Evolutionary conservation across 2,329 filamentous ascomycete species (phyloP).

Genomic region (Alternaria brassicicola): DNA sequence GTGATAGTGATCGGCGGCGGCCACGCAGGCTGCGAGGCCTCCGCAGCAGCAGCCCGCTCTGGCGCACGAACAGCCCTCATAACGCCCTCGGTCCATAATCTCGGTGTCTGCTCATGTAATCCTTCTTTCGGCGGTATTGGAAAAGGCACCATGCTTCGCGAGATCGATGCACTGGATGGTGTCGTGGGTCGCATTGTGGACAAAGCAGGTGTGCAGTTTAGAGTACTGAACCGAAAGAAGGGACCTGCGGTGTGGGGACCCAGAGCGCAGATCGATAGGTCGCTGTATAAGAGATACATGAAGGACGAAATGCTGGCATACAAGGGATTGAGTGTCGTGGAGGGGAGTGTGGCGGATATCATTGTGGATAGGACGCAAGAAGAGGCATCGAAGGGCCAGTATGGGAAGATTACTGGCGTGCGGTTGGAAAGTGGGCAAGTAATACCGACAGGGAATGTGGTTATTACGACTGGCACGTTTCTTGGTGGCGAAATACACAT

Average conservation of each 20-base stretch:
- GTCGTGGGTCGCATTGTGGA: conserved; percentile 88
- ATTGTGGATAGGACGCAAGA: conserved; percentile 67
- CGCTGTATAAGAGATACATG: conserved; percentile 90
- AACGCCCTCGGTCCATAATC: conserved; percentile 84
- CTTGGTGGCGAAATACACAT: conserved; percentile 96
- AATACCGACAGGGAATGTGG: conserved; percentile 77
- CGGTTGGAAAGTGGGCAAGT: conserved; percentile 86
- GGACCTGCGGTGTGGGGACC: conserved; percentile 97
- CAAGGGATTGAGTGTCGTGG: conserved; percentile 77
- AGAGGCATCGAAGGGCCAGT: conserved; percentile 55
- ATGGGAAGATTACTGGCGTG: conserved; percentile 81
- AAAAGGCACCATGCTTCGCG: conserved; percentile 93
- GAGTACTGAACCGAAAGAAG: conserved; percentile 84
- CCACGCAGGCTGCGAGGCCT: conserved; percentile 93
- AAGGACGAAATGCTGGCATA: conserved; percentile 80
- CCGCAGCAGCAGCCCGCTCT: conserved; percentile 83
- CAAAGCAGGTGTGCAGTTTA: conserved; percentile 93
- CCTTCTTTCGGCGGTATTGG: conserved; percentile 98
- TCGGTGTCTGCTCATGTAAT: conserved; percentile 96
- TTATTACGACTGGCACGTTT: conserved; percentile 97
- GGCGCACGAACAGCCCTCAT: conserved; percentile 89
- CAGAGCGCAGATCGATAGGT: conserved; percentile 91
- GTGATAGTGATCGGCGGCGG: conserved; percentile 95
- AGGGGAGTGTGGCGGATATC: conserved; percentile 91
- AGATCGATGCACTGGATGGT: conserved; percentile 93